Base-by-base conservation (phyloP, 805 yeast species). In the Metschnikowia lachancei region DNA sequence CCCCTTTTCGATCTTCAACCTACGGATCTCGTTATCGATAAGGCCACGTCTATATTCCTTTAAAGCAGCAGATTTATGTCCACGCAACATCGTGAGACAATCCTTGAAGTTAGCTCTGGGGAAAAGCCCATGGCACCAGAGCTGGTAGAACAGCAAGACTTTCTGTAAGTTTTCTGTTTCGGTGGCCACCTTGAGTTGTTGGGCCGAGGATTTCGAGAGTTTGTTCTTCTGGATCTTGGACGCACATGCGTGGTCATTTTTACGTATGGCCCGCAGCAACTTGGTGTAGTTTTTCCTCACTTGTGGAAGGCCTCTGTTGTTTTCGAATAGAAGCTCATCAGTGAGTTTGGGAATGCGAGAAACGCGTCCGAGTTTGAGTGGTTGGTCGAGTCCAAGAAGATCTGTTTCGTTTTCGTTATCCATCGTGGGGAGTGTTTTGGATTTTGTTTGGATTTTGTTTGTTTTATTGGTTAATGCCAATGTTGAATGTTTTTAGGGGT, bases 41-140 rank as follows among this genome's bases (percentile, higher is more conserved):
- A 56, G 52, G 13, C 44, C 52, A 9, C 53, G 33, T 8, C 59
- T 45, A 36, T 56, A 56, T 18, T 46, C 43, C 22, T 41, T 44
- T 18, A 56, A 16, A 5, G 49, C 37, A 11, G 34, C 13, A 5
- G 58, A 53, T 37, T 49, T 52, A 34, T 53, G 46, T 22, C 22
- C 36, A 4, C 59, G 47, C 11, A 56, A 39, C 50, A 56, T 46
- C 28, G 41, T 48, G 26, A 53, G 39, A 36, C 59, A 56, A 37
- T 56, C 59, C 17, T 39, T 17, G 33, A 56, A 56, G 17, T 39
- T 56, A 14, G 59, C 59, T 19, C 48, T 36, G 5, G 59, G 59
- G 45, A 55, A 50, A 28, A 62, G 53, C 9, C 74, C 69, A 46
- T 72, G 76, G 53, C 76, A 72, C 77, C 77, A 72, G 20, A 72